A percentile compares a stretch with the other conserved stretches of the same genome.
These are phyloP conservation scores for Casuarina glauca DNA, from an alignment of 306 rosid genomes.

Conservation along the genomic window DNA sequence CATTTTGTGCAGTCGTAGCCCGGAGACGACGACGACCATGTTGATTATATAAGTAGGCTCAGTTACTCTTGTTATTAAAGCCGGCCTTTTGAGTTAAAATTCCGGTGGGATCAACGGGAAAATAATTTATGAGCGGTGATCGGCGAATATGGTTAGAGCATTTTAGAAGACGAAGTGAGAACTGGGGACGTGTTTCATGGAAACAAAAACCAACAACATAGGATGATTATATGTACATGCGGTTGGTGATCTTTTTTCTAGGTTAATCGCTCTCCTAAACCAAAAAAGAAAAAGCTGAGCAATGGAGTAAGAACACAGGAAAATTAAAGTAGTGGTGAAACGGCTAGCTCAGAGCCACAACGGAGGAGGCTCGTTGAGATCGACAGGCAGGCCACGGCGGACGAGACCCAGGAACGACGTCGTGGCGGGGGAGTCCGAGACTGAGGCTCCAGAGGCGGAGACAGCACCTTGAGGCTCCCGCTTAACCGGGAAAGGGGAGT, in stretches of 20 bases:
- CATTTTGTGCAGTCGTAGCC: no score
- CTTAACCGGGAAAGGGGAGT: background rate
- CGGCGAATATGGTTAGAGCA: background rate
- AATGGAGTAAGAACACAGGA: background rate
- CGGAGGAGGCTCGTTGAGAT: slow-evolving; percentile 94
- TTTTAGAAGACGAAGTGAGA: background rate
- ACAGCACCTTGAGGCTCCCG: background rate
- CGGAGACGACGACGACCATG: no score
- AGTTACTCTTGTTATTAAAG: no score
- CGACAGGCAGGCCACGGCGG: slow-evolving; percentile 78
- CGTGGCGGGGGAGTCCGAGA: slow-evolving; percentile 33
- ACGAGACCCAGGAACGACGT: slow-evolving; percentile 69
- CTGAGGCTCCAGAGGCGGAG: background rate
- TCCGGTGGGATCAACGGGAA: background rate
- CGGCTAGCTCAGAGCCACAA: slow-evolving; percentile 57
- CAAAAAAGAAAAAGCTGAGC: background rate
- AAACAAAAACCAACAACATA: slow-evolving; percentile 12
- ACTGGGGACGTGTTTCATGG: background rate
- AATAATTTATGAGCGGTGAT: background rate
- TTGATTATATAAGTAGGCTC: no score
- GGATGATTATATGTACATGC: background rate
- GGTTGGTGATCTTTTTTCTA: background rate
- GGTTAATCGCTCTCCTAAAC: background rate
- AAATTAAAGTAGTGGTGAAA: background rate
- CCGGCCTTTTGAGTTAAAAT: no score